Evolutionary conservation across 441 rosid species (phyloP).

Genomic region (Populus hybrid): DNA sequence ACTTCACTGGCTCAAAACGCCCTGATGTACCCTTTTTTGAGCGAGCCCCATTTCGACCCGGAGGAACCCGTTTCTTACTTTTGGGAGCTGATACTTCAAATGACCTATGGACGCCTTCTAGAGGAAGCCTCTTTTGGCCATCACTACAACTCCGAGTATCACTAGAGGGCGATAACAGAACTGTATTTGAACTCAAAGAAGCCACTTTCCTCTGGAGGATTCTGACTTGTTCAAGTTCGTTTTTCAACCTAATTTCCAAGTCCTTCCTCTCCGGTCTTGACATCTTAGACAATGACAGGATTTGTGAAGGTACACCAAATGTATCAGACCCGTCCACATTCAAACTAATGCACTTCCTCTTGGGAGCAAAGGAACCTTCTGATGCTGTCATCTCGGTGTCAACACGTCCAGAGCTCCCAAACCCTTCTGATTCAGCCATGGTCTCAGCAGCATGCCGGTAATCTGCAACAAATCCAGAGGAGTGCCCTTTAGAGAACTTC

Average conservation of each 20-base stretch:
- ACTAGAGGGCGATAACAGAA: constrained; percentile 46
- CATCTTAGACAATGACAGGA: constrained; percentile 59
- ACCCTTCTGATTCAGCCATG: constrained; percentile 68
- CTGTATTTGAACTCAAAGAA: constrained; percentile 38
- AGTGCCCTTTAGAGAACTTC: constrained; percentile 59
- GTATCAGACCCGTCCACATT: constrained; percentile 40
- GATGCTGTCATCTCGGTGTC: constrained; percentile 53
- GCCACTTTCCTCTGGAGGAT: constrained; percentile 51
- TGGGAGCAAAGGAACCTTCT: constrained; percentile 52
- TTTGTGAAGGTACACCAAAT: constrained; percentile 54
- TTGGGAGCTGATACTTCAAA: constrained; percentile 34
- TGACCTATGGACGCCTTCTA: constrained; percentile 32
- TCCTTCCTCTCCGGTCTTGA: constrained; percentile 58
- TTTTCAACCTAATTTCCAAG: constrained; percentile 47
- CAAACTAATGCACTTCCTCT: constrained; percentile 59
- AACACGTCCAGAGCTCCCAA: constrained; percentile 60
- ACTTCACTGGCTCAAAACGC: constrained; percentile 30
- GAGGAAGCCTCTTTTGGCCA: constrained; percentile 51
- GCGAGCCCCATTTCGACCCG: constrained; percentile 44
- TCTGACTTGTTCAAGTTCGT: constrained; percentile 76
- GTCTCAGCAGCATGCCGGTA: constrained; percentile 60
- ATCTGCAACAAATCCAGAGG: constrained; percentile 63
- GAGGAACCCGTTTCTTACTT: constrained; percentile 47
- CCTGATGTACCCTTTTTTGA: constrained; percentile 40
- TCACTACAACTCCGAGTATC: constrained; percentile 67